Conservation (phyloP, 352 stramenopile species). For the Globisporangium carolinianum region DNA sequence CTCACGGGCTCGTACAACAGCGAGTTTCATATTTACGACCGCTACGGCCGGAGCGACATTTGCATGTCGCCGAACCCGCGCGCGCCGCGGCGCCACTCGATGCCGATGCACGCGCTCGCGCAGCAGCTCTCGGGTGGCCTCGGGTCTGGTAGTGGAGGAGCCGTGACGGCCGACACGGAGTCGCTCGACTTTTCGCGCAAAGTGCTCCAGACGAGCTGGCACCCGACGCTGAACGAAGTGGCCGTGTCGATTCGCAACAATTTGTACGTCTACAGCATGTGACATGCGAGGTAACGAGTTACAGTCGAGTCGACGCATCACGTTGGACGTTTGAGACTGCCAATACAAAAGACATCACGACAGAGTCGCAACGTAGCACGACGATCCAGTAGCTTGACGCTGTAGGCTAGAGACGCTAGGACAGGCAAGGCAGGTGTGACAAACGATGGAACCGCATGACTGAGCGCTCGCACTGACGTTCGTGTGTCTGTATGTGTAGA, state of each 20-base stretch:
- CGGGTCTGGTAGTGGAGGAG: constrained; percentile 23
- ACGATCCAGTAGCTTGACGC: too few relatives aligned
- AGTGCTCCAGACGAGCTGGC: constrained; percentile 83
- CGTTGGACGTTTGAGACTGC: not conserved
- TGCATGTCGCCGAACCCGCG: constrained; percentile 55
- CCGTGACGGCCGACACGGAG: constrained; percentile 28
- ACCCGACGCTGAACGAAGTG: constrained; percentile 73
- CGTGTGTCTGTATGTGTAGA: not conserved
- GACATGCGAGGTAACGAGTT: constrained; percentile 4
- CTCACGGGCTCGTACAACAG: constrained; percentile 94
- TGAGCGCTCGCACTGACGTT: not conserved
- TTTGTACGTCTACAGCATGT: constrained; percentile 75
- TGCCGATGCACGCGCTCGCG: constrained; percentile 54
- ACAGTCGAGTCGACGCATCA: not conserved
- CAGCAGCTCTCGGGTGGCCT: constrained; percentile 45
- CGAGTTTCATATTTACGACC: constrained; percentile 90
- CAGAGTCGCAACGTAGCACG: too few relatives aligned
- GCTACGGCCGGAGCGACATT: constrained; percentile 70
- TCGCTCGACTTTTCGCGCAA: constrained; percentile 80
- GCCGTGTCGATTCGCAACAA: constrained; percentile 80
- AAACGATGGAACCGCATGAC: too few relatives aligned
- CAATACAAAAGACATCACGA: too few relatives aligned
- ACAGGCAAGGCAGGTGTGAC: too few relatives aligned
- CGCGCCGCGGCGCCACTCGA: constrained; percentile 48
- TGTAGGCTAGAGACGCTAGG: too few relatives aligned